Percentiles rank a stretch among this genome's conserved stretches.
Conservation (phyloP, 2,329 filamentous ascomycete genomes). For the Colletotrichum liaoningense region DNA sequence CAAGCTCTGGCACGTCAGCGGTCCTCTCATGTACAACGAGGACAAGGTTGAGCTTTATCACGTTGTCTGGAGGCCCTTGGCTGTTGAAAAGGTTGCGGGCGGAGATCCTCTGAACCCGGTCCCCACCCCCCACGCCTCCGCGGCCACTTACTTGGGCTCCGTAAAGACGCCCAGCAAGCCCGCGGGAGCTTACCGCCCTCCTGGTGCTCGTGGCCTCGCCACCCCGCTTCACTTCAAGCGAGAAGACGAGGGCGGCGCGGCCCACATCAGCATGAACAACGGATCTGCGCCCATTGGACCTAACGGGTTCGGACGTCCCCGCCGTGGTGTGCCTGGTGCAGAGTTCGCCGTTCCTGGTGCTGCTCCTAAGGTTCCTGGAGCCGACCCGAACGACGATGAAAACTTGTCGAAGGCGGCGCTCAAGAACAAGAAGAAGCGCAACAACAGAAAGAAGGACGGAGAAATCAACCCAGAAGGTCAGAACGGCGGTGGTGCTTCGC, state of each 20-base stretch:
- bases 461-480: constrained; percentile 68
- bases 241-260: constrained; percentile 94
- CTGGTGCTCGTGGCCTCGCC: constrained; percentile 87
- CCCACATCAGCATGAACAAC: constrained; percentile 84
- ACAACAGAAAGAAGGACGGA: constrained; percentile 88
- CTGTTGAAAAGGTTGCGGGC: constrained; percentile 66
- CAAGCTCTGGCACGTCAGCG: constrained; percentile 92
- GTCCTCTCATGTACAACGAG: constrained; percentile 92
- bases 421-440: constrained; percentile 99
- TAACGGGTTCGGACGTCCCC: constrained; percentile 83
- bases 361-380: constrained; percentile 70
- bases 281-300: constrained; percentile 75
- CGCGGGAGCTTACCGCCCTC: constrained; percentile 95
- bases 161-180: constrained; percentile 97
- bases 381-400: constrained; percentile 74
- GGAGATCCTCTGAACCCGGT: constrained; percentile 80
- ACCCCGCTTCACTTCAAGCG: constrained; percentile 97
- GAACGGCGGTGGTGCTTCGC: constrained; percentile 58
- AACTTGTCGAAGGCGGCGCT: constrained; percentile 84
- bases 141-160: constrained; percentile 82
- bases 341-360: constrained; percentile 79
- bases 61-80: constrained; percentile 86
- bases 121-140: constrained; percentile 85
- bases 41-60: constrained; percentile 96
- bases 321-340: constrained; percentile 88